Evolutionary conservation across 2,329 filamentous ascomycete genomes (phyloP).

Genomic region (Alternaria gansuensis): DNA sequence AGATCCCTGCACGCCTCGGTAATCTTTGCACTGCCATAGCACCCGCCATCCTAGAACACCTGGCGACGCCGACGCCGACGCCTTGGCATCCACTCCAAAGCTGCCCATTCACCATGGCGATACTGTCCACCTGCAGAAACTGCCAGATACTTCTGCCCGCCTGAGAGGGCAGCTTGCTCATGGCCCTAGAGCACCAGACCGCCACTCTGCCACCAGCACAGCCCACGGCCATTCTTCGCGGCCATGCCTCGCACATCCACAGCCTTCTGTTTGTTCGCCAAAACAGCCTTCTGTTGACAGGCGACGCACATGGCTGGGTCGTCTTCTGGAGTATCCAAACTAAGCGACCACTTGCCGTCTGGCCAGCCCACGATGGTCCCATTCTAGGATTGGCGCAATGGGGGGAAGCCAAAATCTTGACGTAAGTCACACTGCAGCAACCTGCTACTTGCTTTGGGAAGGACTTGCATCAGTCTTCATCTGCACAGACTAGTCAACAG

Average conservation of each 20-base stretch:
- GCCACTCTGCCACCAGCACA: slow-evolving; percentile 60
- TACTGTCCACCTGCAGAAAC: background rate
- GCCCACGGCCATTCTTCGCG: slow-evolving; percentile 78
- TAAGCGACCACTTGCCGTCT: slow-evolving; percentile 82
- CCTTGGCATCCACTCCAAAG: slow-evolving; percentile 1
- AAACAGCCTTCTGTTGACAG: slow-evolving; percentile 82
- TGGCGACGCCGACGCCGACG: background rate
- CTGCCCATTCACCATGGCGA: slow-evolving; percentile 3
- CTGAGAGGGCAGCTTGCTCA: slow-evolving; percentile 28
- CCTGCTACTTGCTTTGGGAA: background rate
- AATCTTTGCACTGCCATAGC: slow-evolving; percentile 12
- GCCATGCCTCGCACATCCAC: slow-evolving; percentile 83
- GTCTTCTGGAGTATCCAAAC: slow-evolving; percentile 84
- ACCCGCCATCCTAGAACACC: slow-evolving; percentile 3
- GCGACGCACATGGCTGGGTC: slow-evolving; percentile 89
- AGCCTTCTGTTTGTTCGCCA: slow-evolving; percentile 73
- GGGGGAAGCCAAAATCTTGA: slow-evolving; percentile 78
- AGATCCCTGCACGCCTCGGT: slow-evolving; percentile 20
- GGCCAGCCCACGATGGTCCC: slow-evolving; percentile 82
- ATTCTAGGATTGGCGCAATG: slow-evolving; percentile 79
- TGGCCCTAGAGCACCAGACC: slow-evolving; percentile 42
- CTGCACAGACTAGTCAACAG: background rate
- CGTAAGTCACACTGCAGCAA: slow-evolving; percentile 65
- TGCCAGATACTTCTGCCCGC: no score
- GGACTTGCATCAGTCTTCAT: background rate